Base-by-base conservation (phyloP, 2,329 filamentous ascomycete genomes). In the Colletotrichum tabaci region DNA sequence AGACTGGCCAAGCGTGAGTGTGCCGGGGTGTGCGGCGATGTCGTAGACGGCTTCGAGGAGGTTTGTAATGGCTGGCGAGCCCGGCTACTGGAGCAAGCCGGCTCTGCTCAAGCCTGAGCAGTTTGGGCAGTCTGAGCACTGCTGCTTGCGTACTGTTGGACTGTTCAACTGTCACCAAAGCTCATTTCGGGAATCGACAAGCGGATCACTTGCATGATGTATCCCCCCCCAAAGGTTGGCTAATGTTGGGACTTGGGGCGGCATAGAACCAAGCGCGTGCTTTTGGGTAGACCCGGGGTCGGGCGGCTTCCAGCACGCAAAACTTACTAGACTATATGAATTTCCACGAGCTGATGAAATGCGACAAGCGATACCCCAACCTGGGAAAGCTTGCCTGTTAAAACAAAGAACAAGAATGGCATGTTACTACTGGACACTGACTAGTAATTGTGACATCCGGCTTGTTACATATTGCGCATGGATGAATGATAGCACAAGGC, bases 21-120 rank as follows among this genome's bases (percentile, higher is more conserved):
- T 73, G 94, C 93, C 9, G 88, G 87, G 26, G 93, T 96, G 16
- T 98, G 96, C 81, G 88, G 91, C 5, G 94, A 97, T 72, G 95
- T 99, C 1, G 92, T 98, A 44, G 92, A 92, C 56, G 96, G 96
- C 0, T 98, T 99, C 78, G 96, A 98, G 81, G 92, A 95, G 79
- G 91, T 96, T 1, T 98, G 95, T 82, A 92, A 95, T 68, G 89
- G 90, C 67, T 96, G 95, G 93, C 90, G 95, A 79, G 90, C 91
- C 78, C 89, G 93, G 75, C 83, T 97, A 58, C 87, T 95, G 72
- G 91, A 88, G 16, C 88, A 91, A 78, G 88, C 87, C n/a, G 88
- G 88, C 74, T 81, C 86, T 35, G 79, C 81, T 3, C 82, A 83
- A 72, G 84, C 82, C 44, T 84, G 74, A 76, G 10, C n/a, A 38